phyloP scores from a whole-genome alignment of 768 basidiomycete genomes.

The Mycena filopes region DNA sequence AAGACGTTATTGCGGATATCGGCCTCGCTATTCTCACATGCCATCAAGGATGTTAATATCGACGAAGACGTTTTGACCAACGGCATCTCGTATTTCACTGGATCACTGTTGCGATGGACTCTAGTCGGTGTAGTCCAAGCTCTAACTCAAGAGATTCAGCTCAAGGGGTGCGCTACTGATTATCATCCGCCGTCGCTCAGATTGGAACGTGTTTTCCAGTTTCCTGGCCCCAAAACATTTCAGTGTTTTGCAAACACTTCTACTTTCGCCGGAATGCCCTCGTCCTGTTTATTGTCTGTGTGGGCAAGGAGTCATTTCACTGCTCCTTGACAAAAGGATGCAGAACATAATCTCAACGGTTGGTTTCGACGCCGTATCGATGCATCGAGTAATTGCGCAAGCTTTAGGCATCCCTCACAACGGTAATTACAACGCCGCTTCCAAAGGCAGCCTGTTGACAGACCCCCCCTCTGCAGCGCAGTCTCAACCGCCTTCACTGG shows the following conservation, averaged over 20 bases:
- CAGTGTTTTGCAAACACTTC: constrained; percentile 72
- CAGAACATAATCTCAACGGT: constrained; percentile 28
- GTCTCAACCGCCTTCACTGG: constrained; percentile 20
- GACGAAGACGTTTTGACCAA: constrained; percentile 76
- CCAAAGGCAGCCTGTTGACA: constrained; percentile 26
- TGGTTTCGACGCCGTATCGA: constrained; percentile 16
- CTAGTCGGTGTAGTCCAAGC: constrained; percentile 77
- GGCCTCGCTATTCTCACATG: constrained; percentile 72
- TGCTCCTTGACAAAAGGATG: constrained; percentile 53
- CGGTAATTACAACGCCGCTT: constrained; percentile 43
- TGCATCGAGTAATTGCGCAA: constrained; percentile 34
- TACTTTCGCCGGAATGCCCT: constrained; percentile 74
- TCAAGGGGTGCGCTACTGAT: constrained; percentile 53
- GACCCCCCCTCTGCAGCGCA: constrained; percentile 8
- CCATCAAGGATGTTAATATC: constrained; percentile 67
- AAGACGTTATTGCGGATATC: constrained; percentile 74
- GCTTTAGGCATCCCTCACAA: constrained; percentile 49
- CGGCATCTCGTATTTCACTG: constrained; percentile 81
- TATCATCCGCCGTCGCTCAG: not conserved
- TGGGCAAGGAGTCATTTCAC: constrained; percentile 60
- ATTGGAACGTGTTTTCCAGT: constrained; percentile 43
- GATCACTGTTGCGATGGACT: constrained; percentile 82
- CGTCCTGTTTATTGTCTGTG: constrained; percentile 73
- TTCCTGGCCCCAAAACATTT: constrained; percentile 61
- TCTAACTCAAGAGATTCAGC: constrained; percentile 69